Evolutionary conservation across 371 early-diverging fungal species (phyloP).

Genomic region (Choanephora cucurbitarum): DNA sequence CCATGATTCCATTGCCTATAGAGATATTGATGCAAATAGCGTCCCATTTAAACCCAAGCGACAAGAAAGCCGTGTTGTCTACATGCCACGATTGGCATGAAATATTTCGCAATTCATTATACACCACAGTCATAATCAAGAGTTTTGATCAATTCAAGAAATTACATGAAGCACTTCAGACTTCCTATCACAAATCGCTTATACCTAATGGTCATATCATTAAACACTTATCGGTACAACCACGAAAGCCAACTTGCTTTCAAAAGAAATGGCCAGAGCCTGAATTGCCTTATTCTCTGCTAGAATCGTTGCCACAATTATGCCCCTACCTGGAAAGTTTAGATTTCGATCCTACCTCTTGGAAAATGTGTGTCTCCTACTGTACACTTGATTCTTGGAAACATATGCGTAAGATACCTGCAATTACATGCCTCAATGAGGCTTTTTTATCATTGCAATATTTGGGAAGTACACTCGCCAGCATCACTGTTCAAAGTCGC

Average conservation of each 20-base stretch:
- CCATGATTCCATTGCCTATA: slow-evolving; percentile 1
- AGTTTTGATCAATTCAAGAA: neutral
- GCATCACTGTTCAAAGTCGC: slow-evolving; percentile 11
- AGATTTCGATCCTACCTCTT: slow-evolving; percentile 15
- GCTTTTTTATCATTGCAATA: slow-evolving; percentile 10
- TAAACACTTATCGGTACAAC: neutral
- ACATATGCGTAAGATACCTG: slow-evolving; percentile 10
- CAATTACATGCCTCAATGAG: slow-evolving; percentile 4
- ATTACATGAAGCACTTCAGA: slow-evolving; percentile 1
- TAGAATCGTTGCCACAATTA: slow-evolving; percentile 13
- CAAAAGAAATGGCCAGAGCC: neutral
- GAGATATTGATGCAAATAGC: slow-evolving; percentile 16
- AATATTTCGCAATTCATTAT: slow-evolving; percentile 13
- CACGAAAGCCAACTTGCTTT: slow-evolving; percentile 1
- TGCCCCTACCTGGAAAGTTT: slow-evolving; percentile 17
- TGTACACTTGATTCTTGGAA: slow-evolving; percentile 3
- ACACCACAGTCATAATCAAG: slow-evolving; percentile 3
- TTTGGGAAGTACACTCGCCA: slow-evolving; percentile 3
- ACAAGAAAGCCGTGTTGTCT: slow-evolving; percentile 3
- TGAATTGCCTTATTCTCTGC: slow-evolving; percentile 4
- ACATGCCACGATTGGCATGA: slow-evolving; percentile 16
- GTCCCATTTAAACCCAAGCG: slow-evolving; percentile 5
- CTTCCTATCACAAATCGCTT: too few species aligned
- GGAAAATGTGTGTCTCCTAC: slow-evolving; percentile 4
- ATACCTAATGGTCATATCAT: slow-evolving; percentile 11